A percentile compares a stretch with the other conserved stretches of the same genome.
Evolutionary conservation across 1,139 yeast genomes (phyloP).

Genomic region (Candida sanyaensis): DNA sequence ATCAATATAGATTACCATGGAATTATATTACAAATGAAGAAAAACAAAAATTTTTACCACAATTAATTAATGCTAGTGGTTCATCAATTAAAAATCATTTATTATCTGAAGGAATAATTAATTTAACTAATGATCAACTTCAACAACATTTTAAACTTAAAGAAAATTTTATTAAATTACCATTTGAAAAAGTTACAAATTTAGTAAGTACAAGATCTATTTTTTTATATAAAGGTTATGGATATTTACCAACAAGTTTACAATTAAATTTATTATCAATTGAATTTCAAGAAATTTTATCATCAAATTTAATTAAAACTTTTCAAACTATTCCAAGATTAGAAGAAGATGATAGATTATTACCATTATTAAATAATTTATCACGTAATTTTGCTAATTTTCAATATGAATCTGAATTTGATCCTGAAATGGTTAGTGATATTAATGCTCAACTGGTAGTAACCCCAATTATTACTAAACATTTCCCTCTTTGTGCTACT

Average conservation of each 20-base stretch:
- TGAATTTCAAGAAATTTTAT: slow-evolving; percentile 64
- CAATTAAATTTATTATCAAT: slow-evolving; percentile 68
- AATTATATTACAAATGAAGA: slow-evolving; percentile 67
- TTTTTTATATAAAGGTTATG: slow-evolving; percentile 65
- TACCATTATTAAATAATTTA: slow-evolving; percentile 80
- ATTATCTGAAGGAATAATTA: slow-evolving; percentile 21
- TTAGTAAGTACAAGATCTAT: slow-evolving; percentile 72
- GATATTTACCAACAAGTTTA: slow-evolving; percentile 81
- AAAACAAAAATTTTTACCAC: slow-evolving; percentile 48
- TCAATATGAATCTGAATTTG: slow-evolving; percentile 46
- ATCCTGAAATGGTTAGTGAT: slow-evolving; percentile 42
- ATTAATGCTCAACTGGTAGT: slow-evolving; percentile 68
- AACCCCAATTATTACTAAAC: slow-evolving; percentile 53
- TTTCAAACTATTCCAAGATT: slow-evolving; percentile 79
- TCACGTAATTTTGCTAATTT: slow-evolving; percentile 70
- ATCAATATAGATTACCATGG: slow-evolving; percentile 65
- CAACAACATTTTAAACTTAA: slow-evolving; percentile 41
- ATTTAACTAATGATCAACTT: slow-evolving; percentile 43
- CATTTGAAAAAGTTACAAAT: slow-evolving; percentile 82
- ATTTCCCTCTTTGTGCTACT: slow-evolving; percentile 84
- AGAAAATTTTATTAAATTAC: slow-evolving; percentile 76
- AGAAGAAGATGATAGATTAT: slow-evolving; percentile 87
- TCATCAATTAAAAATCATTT: slow-evolving; percentile 34
- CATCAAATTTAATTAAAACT: slow-evolving; percentile 59
- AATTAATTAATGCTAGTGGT: slow-evolving; percentile 56